Base-by-base conservation (phyloP, 768 basidiomycete species). In the Cubamyces sp. region DNA sequence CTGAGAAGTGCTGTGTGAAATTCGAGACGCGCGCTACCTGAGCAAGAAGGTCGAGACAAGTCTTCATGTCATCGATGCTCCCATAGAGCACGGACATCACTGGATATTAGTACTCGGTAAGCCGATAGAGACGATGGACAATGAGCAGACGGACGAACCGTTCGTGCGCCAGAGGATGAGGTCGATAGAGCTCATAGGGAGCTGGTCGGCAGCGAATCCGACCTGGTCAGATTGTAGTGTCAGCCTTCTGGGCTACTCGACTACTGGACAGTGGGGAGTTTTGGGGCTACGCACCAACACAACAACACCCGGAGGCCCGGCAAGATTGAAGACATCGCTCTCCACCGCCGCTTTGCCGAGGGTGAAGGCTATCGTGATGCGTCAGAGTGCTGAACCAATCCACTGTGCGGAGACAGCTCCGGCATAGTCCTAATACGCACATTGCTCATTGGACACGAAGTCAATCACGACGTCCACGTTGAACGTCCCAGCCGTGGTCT, bases 401-500 rank as follows among this genome's bases (percentile, higher is more conserved):
- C 3, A 19, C 1, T 16, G 18, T 37, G 18, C 37, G n/a, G 37
- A 19, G n/a, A 53, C n/a, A 3, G 25, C 28, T 25, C 28, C 26
- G 26, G 18, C 6, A 9, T 15, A 19, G 25, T 18, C 40, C 9
- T 37, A 18, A 48, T 9, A 40, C 64, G 47, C 26, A 64, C 64
- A 56, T 34, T 53, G 53, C 48, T 54, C 52, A 55, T 48, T 54
- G 0, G 54, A 30, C 0, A 64, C 64, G 21, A 64, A 56, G 26
- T 64, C 64, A 26, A 64, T 39, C 16, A 52, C 58, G 21, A 64
- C 30, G 25, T 64, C 64, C 16, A 64, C 64, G 12, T 39, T 51
- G 43, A 60, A 45, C 25, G 51, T 54, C 5, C 43, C 54, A n/a
- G 47, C 45, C 1, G 43, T 23, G 15, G 61, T 51, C 8, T 46